These are phyloP conservation scores for Tolypocladium album DNA, from an alignment of 2,329 filamentous ascomycete species.

Conservation along the genomic window DNA sequence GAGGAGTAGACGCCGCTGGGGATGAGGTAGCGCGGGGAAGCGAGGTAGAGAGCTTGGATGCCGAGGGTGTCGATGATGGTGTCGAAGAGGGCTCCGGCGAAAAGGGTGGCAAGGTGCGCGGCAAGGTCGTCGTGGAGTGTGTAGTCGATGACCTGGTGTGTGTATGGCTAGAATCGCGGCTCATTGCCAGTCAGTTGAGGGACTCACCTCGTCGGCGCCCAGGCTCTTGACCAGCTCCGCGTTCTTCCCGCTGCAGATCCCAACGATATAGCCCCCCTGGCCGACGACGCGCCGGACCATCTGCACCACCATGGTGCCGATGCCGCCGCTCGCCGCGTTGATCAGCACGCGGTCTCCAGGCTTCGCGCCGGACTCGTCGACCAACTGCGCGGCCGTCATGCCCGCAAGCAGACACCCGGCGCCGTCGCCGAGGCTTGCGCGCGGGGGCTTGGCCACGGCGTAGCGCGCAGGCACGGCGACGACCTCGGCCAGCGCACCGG, in stretches of 20 bases:
- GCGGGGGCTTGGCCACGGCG: slow-evolving; percentile 19
- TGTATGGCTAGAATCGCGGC: not conserved
- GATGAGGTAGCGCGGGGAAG: slow-evolving; percentile 27
- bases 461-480: slow-evolving; percentile 23
- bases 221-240: slow-evolving; percentile 31
- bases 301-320: slow-evolving; percentile 36
- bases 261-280: slow-evolving; percentile 30
- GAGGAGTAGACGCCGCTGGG: slow-evolving; percentile 26
- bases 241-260: slow-evolving; percentile 36
- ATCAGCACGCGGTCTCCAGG: slow-evolving; percentile 31
- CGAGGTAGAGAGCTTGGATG: slow-evolving; percentile 31
- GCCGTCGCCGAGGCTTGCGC: slow-evolving; percentile 18
- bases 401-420: slow-evolving; percentile 27
- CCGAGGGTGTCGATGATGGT: slow-evolving; percentile 40
- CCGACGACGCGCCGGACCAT: slow-evolving; percentile 27
- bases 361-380: slow-evolving; percentile 25
- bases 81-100: slow-evolving; percentile 23
- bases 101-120: slow-evolving; percentile 19
- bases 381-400: slow-evolving; percentile 26
- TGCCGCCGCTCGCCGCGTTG: slow-evolving; percentile 40
- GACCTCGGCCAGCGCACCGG: slow-evolving; percentile 28
- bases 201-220: slow-evolving; percentile 34
- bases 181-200: not conserved
- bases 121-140: slow-evolving; percentile 23
- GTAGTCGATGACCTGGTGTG: slow-evolving; percentile 28